phyloP scores from a whole-genome alignment of 352 stramenopile species.

The Phytophthora melonis region DNA sequence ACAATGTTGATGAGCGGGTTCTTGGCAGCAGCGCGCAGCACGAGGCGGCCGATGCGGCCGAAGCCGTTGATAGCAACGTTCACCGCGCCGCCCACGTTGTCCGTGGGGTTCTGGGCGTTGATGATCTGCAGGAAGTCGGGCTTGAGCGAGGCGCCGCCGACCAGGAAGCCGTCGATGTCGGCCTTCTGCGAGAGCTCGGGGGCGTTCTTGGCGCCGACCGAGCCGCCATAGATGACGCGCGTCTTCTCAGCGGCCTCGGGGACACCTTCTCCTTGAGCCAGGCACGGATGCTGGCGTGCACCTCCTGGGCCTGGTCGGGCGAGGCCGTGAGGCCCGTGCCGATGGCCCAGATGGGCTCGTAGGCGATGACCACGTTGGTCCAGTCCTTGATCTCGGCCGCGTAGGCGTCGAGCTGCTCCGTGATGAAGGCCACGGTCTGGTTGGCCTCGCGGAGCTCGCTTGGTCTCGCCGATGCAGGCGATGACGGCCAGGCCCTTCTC shows the following conservation, averaged over 20 bases:
- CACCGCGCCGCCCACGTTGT: constrained; percentile 70
- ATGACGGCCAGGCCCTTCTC: constrained; percentile 96
- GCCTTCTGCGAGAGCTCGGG: constrained; percentile 93
- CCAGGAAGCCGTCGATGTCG: constrained; percentile 99
- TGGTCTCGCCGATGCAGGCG: constrained; percentile 97
- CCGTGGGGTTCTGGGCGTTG: constrained; percentile 83
- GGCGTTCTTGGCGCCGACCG: constrained; percentile 93
- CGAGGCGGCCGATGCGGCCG: constrained; percentile 97
- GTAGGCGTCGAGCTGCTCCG: constrained; percentile 94
- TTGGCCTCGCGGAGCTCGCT: constrained; percentile 93
- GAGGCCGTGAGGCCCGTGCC: constrained; percentile 98
- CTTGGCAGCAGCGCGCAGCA: constrained; percentile 92
- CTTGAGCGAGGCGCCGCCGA: constrained; percentile 98
- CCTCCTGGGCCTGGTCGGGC: constrained; percentile 98
- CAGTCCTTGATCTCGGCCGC: constrained; percentile 92
- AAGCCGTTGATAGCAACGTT: constrained; percentile 99
- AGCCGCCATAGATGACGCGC: constrained; percentile 98
- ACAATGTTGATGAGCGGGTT: constrained; percentile 93
- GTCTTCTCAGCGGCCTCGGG: constrained; percentile 92
- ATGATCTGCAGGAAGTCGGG: constrained; percentile 98
- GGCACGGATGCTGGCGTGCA: constrained; percentile 95
- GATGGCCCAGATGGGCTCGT: constrained; percentile 98
- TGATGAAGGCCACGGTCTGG: constrained; percentile 95
- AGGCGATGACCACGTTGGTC: constrained; percentile 96
- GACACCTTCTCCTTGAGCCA: constrained; percentile 95